Percentiles rank a stretch among this genome's conserved stretches.
phyloP scores from a whole-genome alignment of 495 filamentous ascomycete species.

The Hypoxylon lenormandii region DNA sequence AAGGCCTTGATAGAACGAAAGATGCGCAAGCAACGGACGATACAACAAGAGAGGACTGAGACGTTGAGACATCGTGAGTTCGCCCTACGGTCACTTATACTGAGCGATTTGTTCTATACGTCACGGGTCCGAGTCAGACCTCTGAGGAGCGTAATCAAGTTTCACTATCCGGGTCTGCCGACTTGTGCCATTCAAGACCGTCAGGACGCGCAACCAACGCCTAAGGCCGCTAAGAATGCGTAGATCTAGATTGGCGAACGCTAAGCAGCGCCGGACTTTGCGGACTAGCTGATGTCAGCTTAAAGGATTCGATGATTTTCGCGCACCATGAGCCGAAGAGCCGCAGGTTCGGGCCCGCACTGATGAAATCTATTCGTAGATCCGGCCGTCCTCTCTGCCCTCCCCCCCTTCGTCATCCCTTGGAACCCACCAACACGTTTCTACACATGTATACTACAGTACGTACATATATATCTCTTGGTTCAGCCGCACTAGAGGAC shows the following conservation, averaged over 20 bases:
- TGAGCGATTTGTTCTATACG: slow-evolving; percentile 39
- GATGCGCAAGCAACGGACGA: slow-evolving; percentile 16
- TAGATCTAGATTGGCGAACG: slow-evolving; percentile 15
- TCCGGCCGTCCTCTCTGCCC: slow-evolving; percentile 28
- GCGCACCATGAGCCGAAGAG: slow-evolving; percentile 17
- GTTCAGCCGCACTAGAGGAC: slow-evolving; percentile 37
- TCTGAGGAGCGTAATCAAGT: slow-evolving; percentile 8
- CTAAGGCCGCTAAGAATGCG: slow-evolving; percentile 13
- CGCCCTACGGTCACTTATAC: slow-evolving; percentile 28
- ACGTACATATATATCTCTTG: neutral
- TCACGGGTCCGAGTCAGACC: slow-evolving; percentile 34
- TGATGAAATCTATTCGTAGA: slow-evolving; percentile 37
- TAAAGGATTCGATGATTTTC: slow-evolving; percentile 3
- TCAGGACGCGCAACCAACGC: slow-evolving; percentile 10
- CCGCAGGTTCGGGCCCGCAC: slow-evolving; percentile 32
- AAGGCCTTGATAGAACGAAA: slow-evolving; percentile 1
- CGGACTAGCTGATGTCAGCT: slow-evolving; percentile 24
- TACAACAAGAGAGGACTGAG: neutral
- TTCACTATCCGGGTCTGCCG: slow-evolving; percentile 30
- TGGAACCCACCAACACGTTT: no score
- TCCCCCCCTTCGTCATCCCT: slow-evolving; percentile 36
- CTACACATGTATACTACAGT: no score
- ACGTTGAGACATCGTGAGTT: neutral
- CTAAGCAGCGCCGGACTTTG: slow-evolving; percentile 26
- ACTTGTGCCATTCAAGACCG: slow-evolving; percentile 24